Evolutionary conservation across 192 early-diverging fungal species (phyloP), one percentile per base, ranked within the genome.

Genomic region (Jimgerdemannia flammicorona): DNA sequence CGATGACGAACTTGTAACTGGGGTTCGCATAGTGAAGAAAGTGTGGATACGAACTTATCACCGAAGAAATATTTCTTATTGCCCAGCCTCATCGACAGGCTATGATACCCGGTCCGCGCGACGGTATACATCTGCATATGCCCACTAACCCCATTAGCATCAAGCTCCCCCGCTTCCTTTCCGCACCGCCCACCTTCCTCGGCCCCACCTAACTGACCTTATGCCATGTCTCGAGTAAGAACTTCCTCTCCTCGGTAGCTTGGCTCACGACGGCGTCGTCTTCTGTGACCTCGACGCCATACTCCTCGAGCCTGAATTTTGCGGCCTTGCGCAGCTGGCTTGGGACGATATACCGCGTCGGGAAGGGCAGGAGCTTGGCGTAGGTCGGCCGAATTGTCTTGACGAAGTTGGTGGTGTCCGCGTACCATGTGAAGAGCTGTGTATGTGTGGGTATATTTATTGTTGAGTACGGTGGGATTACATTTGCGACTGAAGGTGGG

Each of bases 31-130:
- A n/a, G 4, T 10, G 14, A 19, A 72, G 3, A 39, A 7, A 3
- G 39, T 19, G 8, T 14, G n/a, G 67, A 42, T 41, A 74, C 75
- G 81, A 81, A 91, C 90, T 74, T 81, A 64, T 89, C 82, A 4
- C 95, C 95, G 82, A 95, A 95, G 74, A 98, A 94, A 78, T 90
- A 98, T 2, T 87, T 84, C 70, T 95, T 86, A 7, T 87, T 79
- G 18, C 90, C 92, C 2, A 98, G 83, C 86, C 94, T 94, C 10
- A 79, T 83, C 40, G 90, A 86, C 63, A 98, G 79, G 49, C 84
- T 84, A 9, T 78, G 76, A 79, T 95, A 93, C 19, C 86, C 87
- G 64, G 93, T 85, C 40, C 88, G 78, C 6, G 92, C 92, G 74
- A 89, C 79, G 18, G 79, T 77, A 76, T 96, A 95, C 79, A 96